phyloP scores from a whole-genome alignment of 768 basidiomycete species.

The Russula foetens region DNA sequence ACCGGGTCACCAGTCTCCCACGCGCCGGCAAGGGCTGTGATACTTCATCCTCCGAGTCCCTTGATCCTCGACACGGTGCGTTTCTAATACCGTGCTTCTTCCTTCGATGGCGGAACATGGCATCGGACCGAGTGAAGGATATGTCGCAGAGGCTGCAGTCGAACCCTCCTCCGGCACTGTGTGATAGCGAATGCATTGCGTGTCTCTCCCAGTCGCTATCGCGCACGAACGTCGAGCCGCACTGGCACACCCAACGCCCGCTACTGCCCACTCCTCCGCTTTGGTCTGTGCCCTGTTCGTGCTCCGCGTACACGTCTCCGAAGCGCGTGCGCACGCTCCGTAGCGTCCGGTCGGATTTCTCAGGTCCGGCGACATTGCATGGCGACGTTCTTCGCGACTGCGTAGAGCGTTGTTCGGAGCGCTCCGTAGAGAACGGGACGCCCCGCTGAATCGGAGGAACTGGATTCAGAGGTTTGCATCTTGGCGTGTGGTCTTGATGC shows the following conservation, averaged over 20 bases:
- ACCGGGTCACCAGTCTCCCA: not conserved
- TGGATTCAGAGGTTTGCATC: not conserved
- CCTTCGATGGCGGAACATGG: slow-evolving; percentile 13
- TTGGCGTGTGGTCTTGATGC: not conserved
- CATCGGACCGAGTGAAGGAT: slow-evolving; percentile 13
- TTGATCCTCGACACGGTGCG: not conserved
- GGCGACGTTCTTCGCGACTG: too few relatives aligned
- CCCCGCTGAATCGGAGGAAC: not conserved
- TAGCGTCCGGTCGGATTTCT: not conserved
- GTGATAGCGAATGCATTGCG: slow-evolving; percentile 9
- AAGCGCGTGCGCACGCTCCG: slow-evolving; percentile 9
- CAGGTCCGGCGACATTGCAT: too few relatives aligned
- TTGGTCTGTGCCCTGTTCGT: not conserved
- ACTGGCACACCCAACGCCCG: slow-evolving; percentile 14
- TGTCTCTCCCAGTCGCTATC: slow-evolving; percentile 17
- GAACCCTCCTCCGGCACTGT: slow-evolving; percentile 7
- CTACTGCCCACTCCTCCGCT: not conserved
- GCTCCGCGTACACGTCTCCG: slow-evolving; percentile 8
- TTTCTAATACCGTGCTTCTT: slow-evolving; percentile 11
- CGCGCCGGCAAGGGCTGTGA: not conserved
- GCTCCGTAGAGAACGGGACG: not conserved
- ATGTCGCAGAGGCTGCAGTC: slow-evolving; percentile 14
- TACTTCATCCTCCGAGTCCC: not conserved
- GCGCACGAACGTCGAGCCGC: slow-evolving; percentile 9
- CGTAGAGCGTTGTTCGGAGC: too few relatives aligned